Percentiles rank a stretch among this genome's conserved stretches.
Conservation (phyloP, 179 eudicot species). For the Gypsophila paniculata region DNA sequence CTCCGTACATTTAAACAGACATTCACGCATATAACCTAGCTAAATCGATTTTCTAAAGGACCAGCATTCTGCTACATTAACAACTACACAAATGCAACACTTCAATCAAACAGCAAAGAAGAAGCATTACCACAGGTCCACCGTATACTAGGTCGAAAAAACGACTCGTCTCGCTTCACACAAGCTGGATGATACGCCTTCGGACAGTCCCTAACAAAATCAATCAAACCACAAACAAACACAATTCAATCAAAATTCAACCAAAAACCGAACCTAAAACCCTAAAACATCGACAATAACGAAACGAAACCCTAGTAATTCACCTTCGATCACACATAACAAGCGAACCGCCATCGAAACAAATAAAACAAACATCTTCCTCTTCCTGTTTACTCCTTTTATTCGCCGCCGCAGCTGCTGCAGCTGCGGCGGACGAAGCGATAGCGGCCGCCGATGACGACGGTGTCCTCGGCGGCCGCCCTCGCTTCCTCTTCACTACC, state of each 20-base stretch:
- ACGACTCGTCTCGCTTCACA: constrained; percentile 82
- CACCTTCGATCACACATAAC: constrained; percentile 89
- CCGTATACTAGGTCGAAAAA: constrained; percentile 57
- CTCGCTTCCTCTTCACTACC: constrained; percentile 50
- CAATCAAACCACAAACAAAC: not conserved
- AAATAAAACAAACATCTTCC: constrained; percentile 91
- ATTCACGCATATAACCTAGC: too few relatives aligned
- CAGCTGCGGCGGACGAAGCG: constrained; percentile 19
- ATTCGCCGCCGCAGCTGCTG: constrained; percentile 21
- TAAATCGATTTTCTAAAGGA: too few relatives aligned
- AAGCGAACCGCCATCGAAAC: constrained; percentile 87
- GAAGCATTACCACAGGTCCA: constrained; percentile 88
- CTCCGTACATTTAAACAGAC: constrained; percentile 51
- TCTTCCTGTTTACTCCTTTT: constrained; percentile 50
- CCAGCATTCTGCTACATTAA: too few relatives aligned
- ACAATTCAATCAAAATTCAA: not conserved
- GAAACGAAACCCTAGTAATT: not conserved
- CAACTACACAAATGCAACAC: not conserved
- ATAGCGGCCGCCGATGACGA: constrained; percentile 1
- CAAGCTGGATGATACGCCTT: constrained; percentile 98
- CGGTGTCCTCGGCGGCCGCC: constrained; percentile 60
- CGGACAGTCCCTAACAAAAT: constrained; percentile 70
- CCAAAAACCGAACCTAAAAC: constrained; percentile 8
- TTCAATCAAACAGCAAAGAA: not conserved
- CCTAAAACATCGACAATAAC: constrained; percentile 18